A percentile compares a stretch with the other conserved stretches of the same genome.
phyloP scores from a whole-genome alignment of 768 basidiomycete genomes.

The Amanita rubescens region DNA sequence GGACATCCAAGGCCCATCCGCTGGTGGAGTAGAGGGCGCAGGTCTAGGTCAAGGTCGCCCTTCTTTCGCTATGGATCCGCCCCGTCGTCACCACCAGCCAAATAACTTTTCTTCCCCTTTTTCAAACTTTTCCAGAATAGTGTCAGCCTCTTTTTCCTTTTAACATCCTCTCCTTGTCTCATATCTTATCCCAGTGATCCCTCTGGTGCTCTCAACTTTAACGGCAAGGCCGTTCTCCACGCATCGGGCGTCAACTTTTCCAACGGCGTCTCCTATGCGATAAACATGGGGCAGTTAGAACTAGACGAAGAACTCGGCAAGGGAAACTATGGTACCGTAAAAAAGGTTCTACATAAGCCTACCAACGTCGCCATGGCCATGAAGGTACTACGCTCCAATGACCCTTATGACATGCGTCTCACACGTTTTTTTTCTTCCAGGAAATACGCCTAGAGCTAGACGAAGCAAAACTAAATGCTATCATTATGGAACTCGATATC shows the following conservation, averaged over 20 bases:
- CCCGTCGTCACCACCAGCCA: slow-evolving; percentile 27
- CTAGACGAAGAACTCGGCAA: slow-evolving; percentile 91
- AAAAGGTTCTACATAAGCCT: slow-evolving; percentile 89
- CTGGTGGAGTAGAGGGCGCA: slow-evolving; percentile 47
- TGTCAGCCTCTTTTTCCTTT: slow-evolving; percentile 47
- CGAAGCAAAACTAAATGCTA: slow-evolving; percentile 86
- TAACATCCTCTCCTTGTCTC: slow-evolving; percentile 1
- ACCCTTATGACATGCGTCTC: slow-evolving; percentile 6
- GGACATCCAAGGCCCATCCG: slow-evolving; percentile 48
- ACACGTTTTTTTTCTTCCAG: slow-evolving; percentile 34
- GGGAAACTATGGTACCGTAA: slow-evolving; percentile 97
- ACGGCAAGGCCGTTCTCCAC: slow-evolving; percentile 88
- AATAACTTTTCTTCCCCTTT: slow-evolving; percentile 68
- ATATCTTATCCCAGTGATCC: slow-evolving; percentile 60
- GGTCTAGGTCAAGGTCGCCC: slow-evolving; percentile 69
- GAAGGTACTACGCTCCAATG: slow-evolving; percentile 59
- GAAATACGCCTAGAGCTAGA: slow-evolving; percentile 98
- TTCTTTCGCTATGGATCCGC: slow-evolving; percentile 33
- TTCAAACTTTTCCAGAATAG: slow-evolving; percentile 88
- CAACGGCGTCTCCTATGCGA: slow-evolving; percentile 82
- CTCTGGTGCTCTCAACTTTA: slow-evolving; percentile 91
- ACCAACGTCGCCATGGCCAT: slow-evolving; percentile 97
- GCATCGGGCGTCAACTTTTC: slow-evolving; percentile 81
- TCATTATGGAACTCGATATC: slow-evolving; percentile 98
- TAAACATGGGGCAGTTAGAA: slow-evolving; percentile 91